These are phyloP conservation scores for Corymbia citriodora DNA, from an alignment of 441 rosid species.

Conservation along the genomic window DNA sequence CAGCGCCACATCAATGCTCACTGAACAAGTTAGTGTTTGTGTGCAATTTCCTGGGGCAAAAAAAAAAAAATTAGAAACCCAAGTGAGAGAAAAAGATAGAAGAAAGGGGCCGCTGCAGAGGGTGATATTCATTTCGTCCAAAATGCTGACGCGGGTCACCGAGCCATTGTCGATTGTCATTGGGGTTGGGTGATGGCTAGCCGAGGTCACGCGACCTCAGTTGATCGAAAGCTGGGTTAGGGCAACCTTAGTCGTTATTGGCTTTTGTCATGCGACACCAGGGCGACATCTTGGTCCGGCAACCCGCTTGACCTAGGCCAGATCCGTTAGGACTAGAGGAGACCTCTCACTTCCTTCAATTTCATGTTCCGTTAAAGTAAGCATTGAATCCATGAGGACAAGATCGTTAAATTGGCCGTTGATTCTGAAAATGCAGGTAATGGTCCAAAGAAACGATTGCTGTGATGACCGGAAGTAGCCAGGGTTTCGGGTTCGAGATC, in stretches of 20 bases:
- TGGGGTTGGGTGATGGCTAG: rapidly evolving
- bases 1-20: background rate
- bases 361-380: background rate
- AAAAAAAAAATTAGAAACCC: background rate
- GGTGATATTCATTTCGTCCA: rapidly evolving
- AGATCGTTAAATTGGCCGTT: background rate
- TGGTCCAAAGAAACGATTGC: conserved; percentile 81
- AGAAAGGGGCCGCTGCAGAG: background rate
- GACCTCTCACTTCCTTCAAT: background rate
- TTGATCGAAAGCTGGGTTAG: rapidly evolving
- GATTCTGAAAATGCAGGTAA: conserved; percentile 45
- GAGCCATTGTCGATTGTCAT: background rate
- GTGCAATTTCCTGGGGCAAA: background rate
- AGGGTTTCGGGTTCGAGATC: conserved; percentile 84
- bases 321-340: background rate
- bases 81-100: background rate
- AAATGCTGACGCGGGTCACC: rapidly evolving
- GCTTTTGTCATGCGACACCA: too few species aligned
- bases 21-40: background rate
- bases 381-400: background rate
- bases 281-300: background rate
- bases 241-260: background rate
- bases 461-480: conserved; percentile 80
- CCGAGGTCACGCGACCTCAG: rapidly evolving
- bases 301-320: background rate